Evolutionary conservation across 2,329 filamentous ascomycete species (phyloP), one percentile per base, ranked within the genome.

Genomic region (Clonostachys chloroleuca): DNA sequence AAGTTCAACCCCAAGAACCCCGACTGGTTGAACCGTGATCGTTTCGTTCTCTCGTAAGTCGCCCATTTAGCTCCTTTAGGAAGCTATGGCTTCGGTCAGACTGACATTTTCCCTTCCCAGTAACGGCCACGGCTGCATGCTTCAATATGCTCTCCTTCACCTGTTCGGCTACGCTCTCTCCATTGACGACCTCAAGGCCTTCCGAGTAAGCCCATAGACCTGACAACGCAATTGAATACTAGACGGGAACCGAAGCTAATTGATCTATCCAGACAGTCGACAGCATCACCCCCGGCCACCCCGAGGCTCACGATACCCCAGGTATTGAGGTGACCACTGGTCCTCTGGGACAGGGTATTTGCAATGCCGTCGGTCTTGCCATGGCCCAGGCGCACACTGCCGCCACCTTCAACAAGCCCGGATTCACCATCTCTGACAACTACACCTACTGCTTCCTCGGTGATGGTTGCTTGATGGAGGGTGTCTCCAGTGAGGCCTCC

Each of bases 1-100:
- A 95, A 77, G 70, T 99, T 96, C 83, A 99, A 97, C 86, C 94
- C 94, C 63, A 95, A 96, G 86, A 96, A 96, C 83, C 89, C 94
- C 61, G 80, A 90, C 56, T 99, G 92, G 92, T 65, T 94, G 62
- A 97, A 97, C 84, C 87, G 94, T 66, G 94, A 99, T 75, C 88
- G 94, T 71, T 99, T 99, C 67, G 91, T 99, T 53, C 91, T 99
- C 69, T 99, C 94, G 92, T 96, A 83, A 82, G 92, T 87, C 17
- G 41, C 40, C 44, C 17, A n/a, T 30, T 7, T 33, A 42, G 16
- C 30, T n/a, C 20, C 12, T 2, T 16, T 9, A 17, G 24, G 47
- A 20, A 36, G 40, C 20, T 12, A 34, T 40, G 41, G 8, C 9
- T 41, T 34, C 40, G 40, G 47, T 30, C 8, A 30, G 24, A 30